These are phyloP conservation scores for Trichopus zeylanicus DNA, from an alignment of 116 monocot genomes.

Conservation along the genomic window DNA sequence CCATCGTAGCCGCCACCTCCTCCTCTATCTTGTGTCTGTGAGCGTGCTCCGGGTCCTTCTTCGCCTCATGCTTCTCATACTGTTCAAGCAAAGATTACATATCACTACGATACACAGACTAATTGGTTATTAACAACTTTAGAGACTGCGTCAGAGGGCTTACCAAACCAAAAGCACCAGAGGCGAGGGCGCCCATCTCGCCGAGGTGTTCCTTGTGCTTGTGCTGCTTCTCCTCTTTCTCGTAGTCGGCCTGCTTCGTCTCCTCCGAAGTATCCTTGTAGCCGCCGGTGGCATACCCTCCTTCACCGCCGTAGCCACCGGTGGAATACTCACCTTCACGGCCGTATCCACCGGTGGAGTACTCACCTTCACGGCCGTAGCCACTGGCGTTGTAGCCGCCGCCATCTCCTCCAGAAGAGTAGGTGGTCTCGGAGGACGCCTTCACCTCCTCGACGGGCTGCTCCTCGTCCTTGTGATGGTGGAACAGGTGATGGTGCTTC, in stretches of 20 bases:
- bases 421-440: conserved; percentile 1
- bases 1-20: conserved; percentile 30
- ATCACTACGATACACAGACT: background rate
- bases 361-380: background rate
- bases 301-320: background rate
- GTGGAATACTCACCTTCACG: background rate
- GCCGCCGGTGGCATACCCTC: background rate
- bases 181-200: conserved; percentile 22
- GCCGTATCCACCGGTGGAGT: background rate
- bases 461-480: conserved; percentile 20
- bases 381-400: background rate
- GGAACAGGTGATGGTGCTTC: conserved; percentile 27
- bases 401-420: no score
- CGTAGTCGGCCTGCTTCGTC: conserved; percentile 1
- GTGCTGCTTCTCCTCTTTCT: conserved; percentile 21
- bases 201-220: conserved; percentile 23
- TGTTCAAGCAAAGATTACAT: background rate
- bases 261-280: background rate
- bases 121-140: background rate
- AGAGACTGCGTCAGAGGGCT: background rate
- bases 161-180: conserved; percentile 29
- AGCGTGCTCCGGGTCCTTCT: conserved; percentile 32
- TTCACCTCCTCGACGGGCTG: background rate
- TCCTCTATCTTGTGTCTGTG: conserved; percentile 38
- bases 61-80: conserved; percentile 28